Evolutionary conservation across 2,329 filamentous ascomycete genomes (phyloP), one percentile per base, ranked within the genome.

Genomic region (Alternaria arborescens): DNA sequence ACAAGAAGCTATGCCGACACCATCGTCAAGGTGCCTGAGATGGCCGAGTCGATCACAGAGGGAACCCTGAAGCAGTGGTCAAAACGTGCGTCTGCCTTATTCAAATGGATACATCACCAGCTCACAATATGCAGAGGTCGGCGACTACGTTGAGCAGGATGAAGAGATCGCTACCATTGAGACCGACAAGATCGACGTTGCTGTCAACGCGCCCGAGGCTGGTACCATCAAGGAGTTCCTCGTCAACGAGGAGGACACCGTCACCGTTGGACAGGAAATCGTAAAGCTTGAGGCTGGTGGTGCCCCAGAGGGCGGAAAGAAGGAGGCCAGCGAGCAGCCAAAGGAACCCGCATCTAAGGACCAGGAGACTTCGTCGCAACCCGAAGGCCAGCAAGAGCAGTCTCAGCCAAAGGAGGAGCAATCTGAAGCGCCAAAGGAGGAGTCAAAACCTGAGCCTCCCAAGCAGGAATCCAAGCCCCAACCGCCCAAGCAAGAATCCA

Each of bases 111-210:
- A 20, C 18, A 14, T 32, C 16, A 10, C 20, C 34, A 34, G 47
- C 58, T 60, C 55, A 76, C 52, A 40, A 32, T 28, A 10, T 41
- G 59, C 67, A 88, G 85, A 94, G 82, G 84, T 97, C 71, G 95
- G 95, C 74, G 95, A 99, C 79, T 94, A 89, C 72, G 94, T 99
- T 53, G 93, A 97, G 83, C 90, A 90, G 74, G 95, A 99, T 77
- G 95, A 98, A 82, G 95, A 99, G 80, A 94, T 99, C 79, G 95
- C 95, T 32, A 97, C 94, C 51, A 99, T 99, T 76, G 95, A 99
- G 82, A 99, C 95, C 14, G 95, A 99, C 86, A 99, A 99, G 93
- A 98, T 98, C 77, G 95, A 99, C 79, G 93, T 99, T 46, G 90
- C 94, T 26, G 94, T 99, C 76, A 98, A 97, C 80, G 94, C 95